Evolutionary conservation across 2,329 filamentous ascomycete species (phyloP).

Genomic region (Fusarium clavum): DNA sequence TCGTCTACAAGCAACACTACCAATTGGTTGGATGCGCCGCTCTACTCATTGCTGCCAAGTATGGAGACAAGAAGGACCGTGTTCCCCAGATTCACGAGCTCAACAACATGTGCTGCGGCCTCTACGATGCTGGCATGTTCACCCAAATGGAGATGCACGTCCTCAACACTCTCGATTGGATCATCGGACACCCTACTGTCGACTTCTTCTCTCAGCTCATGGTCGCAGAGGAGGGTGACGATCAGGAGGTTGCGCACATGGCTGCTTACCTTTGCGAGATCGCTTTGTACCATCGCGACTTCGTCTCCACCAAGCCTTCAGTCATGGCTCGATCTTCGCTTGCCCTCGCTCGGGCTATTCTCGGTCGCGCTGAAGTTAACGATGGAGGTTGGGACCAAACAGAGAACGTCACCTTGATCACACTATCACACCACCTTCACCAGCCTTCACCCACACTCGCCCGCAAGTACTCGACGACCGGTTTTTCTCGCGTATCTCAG

Average conservation of each 20-base stretch:
- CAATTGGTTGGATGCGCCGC: slow-evolving; percentile 97
- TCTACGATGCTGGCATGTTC: slow-evolving; percentile 99
- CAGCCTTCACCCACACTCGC: slow-evolving; percentile 68
- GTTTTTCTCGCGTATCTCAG: slow-evolving; percentile 65
- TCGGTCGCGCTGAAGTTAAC: slow-evolving; percentile 80
- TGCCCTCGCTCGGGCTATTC: slow-evolving; percentile 86
- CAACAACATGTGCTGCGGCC: slow-evolving; percentile 98
- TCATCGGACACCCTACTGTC: slow-evolving; percentile 93
- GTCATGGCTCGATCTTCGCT: slow-evolving; percentile 90
- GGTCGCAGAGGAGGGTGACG: slow-evolving; percentile 80
- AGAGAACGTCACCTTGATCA: slow-evolving; percentile 74
- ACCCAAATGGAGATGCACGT: slow-evolving; percentile 99
- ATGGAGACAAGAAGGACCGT: slow-evolving; percentile 97
- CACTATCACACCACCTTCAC: slow-evolving; percentile 69
- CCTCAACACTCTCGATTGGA: slow-evolving; percentile 95
- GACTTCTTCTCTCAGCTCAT: slow-evolving; percentile 93
- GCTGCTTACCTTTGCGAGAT: slow-evolving; percentile 94
- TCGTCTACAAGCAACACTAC: slow-evolving; percentile 99
- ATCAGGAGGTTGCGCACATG: slow-evolving; percentile 94
- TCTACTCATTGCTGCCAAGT: slow-evolving; percentile 96
- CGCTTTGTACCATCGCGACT: slow-evolving; percentile 94
- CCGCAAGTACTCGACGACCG: slow-evolving; percentile 68
- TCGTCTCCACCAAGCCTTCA: slow-evolving; percentile 91
- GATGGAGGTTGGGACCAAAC: slow-evolving; percentile 81
- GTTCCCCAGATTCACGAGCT: slow-evolving; percentile 98